Evolutionary conservation across 1,284 basidiomycete genomes (phyloP), one percentile per base, ranked within the genome.

Genomic region (Ceratobasidium sp.): DNA sequence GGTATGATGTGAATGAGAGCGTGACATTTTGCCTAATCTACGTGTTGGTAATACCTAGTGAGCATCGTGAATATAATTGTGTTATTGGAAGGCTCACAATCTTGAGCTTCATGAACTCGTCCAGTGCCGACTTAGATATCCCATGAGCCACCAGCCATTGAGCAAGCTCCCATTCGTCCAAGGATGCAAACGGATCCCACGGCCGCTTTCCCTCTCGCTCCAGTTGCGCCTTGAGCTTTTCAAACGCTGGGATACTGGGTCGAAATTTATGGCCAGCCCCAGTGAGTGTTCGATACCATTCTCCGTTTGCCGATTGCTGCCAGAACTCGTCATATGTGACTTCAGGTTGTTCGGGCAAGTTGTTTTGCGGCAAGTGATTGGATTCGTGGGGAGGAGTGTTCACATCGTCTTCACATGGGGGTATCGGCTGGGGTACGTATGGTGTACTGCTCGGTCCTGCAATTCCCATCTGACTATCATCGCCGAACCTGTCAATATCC

Each of bases 1-100:
- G 60, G 3, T 81, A 82, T 60, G 80, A 82, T 5, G 68, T 53
- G 42, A 81, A 82, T 10, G 82, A 81, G 1, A 81, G 79, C 1
- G 61, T 33, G 28, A 46, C 13, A 49, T 77, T 66, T 10, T 79
- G 42, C 39, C 77, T 67, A 33, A 80, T 79, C 81, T 83, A 64
- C 28, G 10, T 15, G 26, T 33, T 1, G 4, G 33, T 33, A 33
- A 4, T 33, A 33, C 33, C 2, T 33, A 33, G 33, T 33, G 33
- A 33, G 33, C 4, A 33, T 33, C 33, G 4, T 2, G 4, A 33
- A 33, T 33, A 33, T 4, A 33, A 33, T 33, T 33, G 4, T 33
- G 33, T 4, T 4, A 33, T 33, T 33, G 4, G 9, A 10, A 3
- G 1, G 7, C 78, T 12, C 40, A 79, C 78, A 77, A 51, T 58